Conservation (phyloP, 2,329 filamentous ascomycete species). For the Hypoxylon sp. region DNA sequence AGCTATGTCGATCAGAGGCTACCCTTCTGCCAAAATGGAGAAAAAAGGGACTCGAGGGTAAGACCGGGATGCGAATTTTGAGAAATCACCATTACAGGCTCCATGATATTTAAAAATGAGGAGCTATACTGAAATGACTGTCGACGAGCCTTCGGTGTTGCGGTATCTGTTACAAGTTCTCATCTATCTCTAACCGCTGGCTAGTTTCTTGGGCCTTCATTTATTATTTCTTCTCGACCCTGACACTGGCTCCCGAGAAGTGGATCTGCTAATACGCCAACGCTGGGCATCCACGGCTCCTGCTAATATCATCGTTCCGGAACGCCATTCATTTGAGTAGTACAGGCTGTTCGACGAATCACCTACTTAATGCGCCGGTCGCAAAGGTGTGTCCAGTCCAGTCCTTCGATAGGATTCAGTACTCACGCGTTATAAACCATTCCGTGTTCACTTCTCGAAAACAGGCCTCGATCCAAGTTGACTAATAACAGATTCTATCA, state of each 20-base stretch:
- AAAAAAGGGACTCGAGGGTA: conserved; percentile 27
- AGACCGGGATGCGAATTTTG: conserved; percentile 23
- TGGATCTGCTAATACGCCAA: conserved; percentile 33
- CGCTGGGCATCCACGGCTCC: conserved; percentile 21
- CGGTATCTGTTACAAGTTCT: conserved; percentile 29
- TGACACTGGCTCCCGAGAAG: conserved; percentile 29
- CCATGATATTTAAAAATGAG: conserved; percentile 30
- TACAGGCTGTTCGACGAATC: conserved; percentile 19
- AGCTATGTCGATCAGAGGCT: conserved; percentile 44
- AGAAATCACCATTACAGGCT: conserved; percentile 14
- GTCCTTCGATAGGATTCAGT: background rate
- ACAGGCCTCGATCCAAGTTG: conserved; percentile 8
- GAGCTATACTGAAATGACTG: conserved; percentile 11
- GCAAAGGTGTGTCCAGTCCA: background rate
- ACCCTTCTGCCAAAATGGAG: conserved; percentile 27
- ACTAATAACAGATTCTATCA: conserved; percentile 10
- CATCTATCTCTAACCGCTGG: conserved; percentile 39
- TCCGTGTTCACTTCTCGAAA: conserved; percentile 3
- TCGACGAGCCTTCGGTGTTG: conserved; percentile 6
- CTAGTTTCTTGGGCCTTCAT: conserved; percentile 27
- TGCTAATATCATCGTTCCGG: conserved; percentile 23
- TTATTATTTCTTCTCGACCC: conserved; percentile 26
- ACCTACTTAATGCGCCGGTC: conserved; percentile 1
- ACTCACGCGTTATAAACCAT: conserved; percentile 1
- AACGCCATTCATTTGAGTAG: conserved; percentile 12